Evolutionary conservation across 2,329 filamentous ascomycete species (phyloP).

Genomic region (Calonectria pseudoreteaudii): DNA sequence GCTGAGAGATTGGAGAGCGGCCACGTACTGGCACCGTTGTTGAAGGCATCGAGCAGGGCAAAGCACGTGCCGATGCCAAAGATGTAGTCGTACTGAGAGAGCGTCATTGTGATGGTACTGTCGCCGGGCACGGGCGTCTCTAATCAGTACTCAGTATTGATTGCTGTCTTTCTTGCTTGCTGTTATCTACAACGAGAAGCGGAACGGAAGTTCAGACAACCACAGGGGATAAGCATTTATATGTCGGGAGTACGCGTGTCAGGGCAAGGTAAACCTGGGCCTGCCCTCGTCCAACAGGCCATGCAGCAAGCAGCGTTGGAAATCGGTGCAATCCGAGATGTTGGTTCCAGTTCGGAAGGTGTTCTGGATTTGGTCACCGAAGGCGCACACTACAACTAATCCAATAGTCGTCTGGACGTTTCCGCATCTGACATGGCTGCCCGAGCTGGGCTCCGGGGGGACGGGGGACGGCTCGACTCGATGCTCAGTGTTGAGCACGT

Average conservation of each 20-base stretch:
- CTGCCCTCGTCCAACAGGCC: neutral
- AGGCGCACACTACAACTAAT: neutral
- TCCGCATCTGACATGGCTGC: neutral
- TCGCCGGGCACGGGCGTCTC: conserved; percentile 1
- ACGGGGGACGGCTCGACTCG: neutral
- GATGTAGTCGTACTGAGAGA: conserved; percentile 60
- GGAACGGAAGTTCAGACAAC: neutral
- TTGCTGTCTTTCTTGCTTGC: neutral
- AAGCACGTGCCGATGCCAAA: conserved; percentile 82
- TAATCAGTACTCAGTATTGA: neutral
- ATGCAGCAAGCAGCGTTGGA: neutral
- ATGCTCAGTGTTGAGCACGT: neutral
- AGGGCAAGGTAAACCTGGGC: neutral
- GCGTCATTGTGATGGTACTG: conserved; percentile 9
- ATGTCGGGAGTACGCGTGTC: neutral
- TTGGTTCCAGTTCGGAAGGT: conserved; percentile 4
- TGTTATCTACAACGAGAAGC: neutral
- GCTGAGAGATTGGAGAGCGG: neutral
- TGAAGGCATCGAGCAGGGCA: conserved; percentile 81
- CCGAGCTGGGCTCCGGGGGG: neutral
- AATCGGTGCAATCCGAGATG: neutral
- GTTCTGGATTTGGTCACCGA: conserved; percentile 8
- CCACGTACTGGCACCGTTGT: conserved; percentile 80
- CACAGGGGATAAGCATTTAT: conserved; percentile 2
- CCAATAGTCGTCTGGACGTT: neutral